A percentile compares a stretch with the other conserved stretches of the same genome.
Conservation (phyloP, 345 rosid species). For the Brassica rapa region DNA sequence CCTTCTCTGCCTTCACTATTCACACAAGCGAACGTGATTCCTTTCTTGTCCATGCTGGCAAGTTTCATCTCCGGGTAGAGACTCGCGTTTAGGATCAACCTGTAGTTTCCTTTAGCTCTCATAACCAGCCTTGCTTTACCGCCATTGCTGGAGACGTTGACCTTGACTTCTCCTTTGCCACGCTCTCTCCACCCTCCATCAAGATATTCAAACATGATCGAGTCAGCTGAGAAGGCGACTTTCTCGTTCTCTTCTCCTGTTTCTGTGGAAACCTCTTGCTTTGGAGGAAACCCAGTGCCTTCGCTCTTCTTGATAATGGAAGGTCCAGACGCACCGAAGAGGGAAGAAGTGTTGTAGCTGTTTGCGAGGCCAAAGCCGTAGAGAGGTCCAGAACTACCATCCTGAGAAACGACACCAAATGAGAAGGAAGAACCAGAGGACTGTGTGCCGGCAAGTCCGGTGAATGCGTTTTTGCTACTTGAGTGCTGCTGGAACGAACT, state of each 20-base stretch:
- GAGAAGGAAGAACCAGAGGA: conserved; percentile 69
- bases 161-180: conserved; percentile 92
- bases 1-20: conserved; percentile 72
- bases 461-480: conserved; percentile 89
- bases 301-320: conserved; percentile 61
- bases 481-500: conserved; percentile 95
- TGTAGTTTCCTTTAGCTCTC: conserved; percentile 91
- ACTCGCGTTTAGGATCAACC: conserved; percentile 86
- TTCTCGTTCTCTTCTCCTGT: conserved; percentile 95
- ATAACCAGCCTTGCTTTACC: conserved; percentile 76
- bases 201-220: conserved; percentile 68
- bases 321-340: conserved; percentile 53
- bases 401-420: conserved; percentile 59
- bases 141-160: conserved; percentile 65
- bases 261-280: conserved; percentile 82
- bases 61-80: conserved; percentile 95
- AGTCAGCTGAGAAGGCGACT: conserved; percentile 75
- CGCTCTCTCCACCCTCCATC: conserved; percentile 95
- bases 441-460: conserved; percentile 90
- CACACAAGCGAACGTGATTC: conserved; percentile 86
- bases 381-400: conserved; percentile 46
- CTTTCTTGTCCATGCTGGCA: conserved; percentile 88
- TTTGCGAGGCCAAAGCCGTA: conserved; percentile 59
- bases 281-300: conserved; percentile 56
- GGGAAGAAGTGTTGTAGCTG: conserved; percentile 59